Evolutionary conservation across 495 filamentous ascomycete species (phyloP), one percentile per base, ranked within the genome.

Genomic region (Aspergillus sparsus): DNA sequence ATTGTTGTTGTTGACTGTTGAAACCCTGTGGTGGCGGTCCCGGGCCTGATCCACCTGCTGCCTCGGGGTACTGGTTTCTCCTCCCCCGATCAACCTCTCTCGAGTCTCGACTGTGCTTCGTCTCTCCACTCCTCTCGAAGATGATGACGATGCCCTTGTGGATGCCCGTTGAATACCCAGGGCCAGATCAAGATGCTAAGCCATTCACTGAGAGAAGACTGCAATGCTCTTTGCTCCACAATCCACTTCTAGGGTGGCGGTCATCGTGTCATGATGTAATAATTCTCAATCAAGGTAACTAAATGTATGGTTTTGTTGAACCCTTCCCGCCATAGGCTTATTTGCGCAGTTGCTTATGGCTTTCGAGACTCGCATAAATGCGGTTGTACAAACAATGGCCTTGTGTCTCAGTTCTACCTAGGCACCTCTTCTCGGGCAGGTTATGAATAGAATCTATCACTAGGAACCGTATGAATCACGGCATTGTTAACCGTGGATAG

Each of bases 401-500:
- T 27, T 27, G 21, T 27, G 21, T 27, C 21, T 27, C 21, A 27
- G 21, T 27, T 27, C 1, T 27, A 27, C 21, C 21, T 3, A 27
- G 21, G 21, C 3, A 27, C 21, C 21, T 27, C 21, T 27, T 27
- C 21, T 27, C 21, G 3, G 21, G 21, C 21, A 3, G 21, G 21
- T 27, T 27, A 27, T 27, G 21, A 27, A 27, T 27, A 27, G 21
- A 27, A 27, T 3, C 3, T 1, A 27, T 27, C 21, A 27, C 21
- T 27, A 27, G 21, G 21, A 27, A 27, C 21, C 21, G 21, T 27
- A 27, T 27, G 21, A 37, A 35, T 49, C 10, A 57, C 11, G 39
- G 35, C 36, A 34, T 45, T 34, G 18, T 33, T 42, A 51, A 47
- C 50, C 58, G 55, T 62, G 55, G 64, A 63, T 59, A 13, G 15